Conservation (phyloP, 148 eudicot genomes). For the Cornus florida region DNA sequence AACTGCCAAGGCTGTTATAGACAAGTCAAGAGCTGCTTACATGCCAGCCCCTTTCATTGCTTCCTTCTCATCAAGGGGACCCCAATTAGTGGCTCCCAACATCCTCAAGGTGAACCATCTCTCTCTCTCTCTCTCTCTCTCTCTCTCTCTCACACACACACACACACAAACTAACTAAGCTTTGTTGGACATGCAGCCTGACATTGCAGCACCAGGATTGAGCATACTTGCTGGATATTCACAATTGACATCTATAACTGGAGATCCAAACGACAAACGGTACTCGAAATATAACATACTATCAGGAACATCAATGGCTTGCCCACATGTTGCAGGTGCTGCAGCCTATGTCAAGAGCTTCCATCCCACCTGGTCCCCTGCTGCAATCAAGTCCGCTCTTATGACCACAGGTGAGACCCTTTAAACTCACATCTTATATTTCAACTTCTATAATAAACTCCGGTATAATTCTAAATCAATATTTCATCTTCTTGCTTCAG, state of each 20-base stretch:
- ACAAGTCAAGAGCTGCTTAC: slow-evolving; percentile 37
- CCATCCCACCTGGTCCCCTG: slow-evolving; percentile 85
- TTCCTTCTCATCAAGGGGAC: slow-evolving; percentile 87
- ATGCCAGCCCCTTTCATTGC: slow-evolving; percentile 56
- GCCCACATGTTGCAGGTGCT: slow-evolving; percentile 76
- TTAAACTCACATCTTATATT: neutral
- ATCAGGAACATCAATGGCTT: slow-evolving; percentile 89
- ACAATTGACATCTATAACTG: slow-evolving; percentile 34
- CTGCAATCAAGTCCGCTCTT: slow-evolving; percentile 85
- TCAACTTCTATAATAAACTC: neutral
- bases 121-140: slow-evolving; percentile 4
- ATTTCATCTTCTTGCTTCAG: slow-evolving; percentile 24
- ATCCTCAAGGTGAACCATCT: slow-evolving; percentile 64
- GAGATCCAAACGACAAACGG: slow-evolving; percentile 37
- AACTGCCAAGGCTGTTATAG: slow-evolving; percentile 46
- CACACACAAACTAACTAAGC: neutral
- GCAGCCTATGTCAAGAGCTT: slow-evolving; percentile 75
- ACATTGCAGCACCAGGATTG: slow-evolving; percentile 77
- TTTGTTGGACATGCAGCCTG: slow-evolving; percentile 47
- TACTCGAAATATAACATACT: slow-evolving; percentile 38
- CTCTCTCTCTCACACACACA: neutral
- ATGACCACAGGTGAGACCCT: slow-evolving; percentile 74
- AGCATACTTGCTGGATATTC: slow-evolving; percentile 74
- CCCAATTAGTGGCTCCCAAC: slow-evolving; percentile 45
- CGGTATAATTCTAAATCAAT: neutral